These are phyloP conservation scores for Tubosaeta sp. DNA, from an alignment of 768 basidiomycete genomes.

Conservation along the genomic window DNA sequence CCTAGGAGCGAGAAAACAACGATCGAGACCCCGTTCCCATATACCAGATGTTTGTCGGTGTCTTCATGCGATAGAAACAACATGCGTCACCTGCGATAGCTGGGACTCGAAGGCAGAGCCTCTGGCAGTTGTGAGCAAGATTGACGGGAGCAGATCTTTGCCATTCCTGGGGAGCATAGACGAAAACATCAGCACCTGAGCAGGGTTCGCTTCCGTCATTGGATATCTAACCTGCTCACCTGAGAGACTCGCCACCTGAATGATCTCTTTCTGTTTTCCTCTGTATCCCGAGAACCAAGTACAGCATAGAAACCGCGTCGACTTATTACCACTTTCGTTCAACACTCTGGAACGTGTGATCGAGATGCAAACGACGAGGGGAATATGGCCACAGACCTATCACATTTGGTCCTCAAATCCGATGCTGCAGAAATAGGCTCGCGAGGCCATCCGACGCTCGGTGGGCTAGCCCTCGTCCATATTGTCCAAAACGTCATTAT, in stretches of 20 bases:
- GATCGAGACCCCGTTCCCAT: constrained; percentile 63
- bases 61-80: neutral
- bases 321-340: constrained; percentile 15
- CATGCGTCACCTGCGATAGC: constrained; percentile 60
- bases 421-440: neutral
- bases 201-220: no score
- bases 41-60: neutral
- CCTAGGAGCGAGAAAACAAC: constrained; percentile 76
- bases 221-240: constrained; percentile 45
- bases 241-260: constrained; percentile 62
- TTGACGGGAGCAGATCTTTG: constrained; percentile 64
- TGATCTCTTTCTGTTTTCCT: constrained; percentile 74
- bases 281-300: constrained; percentile 55
- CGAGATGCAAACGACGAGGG: neutral
- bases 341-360: constrained; percentile 16
- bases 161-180: constrained; percentile 85
- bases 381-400: constrained; percentile 8
- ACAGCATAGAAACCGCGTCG: neutral
- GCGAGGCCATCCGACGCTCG: neutral
- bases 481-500: constrained; percentile 23
- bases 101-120: constrained; percentile 82
- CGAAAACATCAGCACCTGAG: constrained; percentile 67
- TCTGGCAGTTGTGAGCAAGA: constrained; percentile 52
- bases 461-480: constrained; percentile 19
- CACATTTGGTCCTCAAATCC: constrained; percentile 7